A percentile compares a stretch with the other conserved stretches of the same genome.
phyloP scores from a whole-genome alignment of 73 alveolate genomes.

The Stentor coeruleus region DNA sequence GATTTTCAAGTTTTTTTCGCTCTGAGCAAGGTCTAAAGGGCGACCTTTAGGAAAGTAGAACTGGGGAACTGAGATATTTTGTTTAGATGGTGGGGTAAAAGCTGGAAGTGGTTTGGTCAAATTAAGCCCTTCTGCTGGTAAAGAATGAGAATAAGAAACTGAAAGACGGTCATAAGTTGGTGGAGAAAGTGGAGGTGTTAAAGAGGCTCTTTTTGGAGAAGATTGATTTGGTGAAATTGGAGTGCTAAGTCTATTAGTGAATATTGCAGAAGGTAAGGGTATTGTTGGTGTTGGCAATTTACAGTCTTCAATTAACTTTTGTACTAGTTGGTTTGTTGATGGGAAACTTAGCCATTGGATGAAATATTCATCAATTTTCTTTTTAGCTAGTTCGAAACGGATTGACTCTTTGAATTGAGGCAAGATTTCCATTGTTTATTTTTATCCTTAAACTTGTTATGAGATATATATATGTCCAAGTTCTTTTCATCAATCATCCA shows the following conservation, averaged over 20 bases:
- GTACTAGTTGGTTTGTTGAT: constrained; percentile 27
- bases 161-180: constrained; percentile 25
- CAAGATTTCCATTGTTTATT: neutral
- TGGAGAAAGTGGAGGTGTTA: constrained; percentile 33
- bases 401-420: constrained; percentile 35
- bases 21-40: constrained; percentile 55
- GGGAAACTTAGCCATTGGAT: constrained; percentile 53
- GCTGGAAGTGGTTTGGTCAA: neutral
- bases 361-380: constrained; percentile 52
- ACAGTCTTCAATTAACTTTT: constrained; percentile 37
- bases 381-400: constrained; percentile 57
- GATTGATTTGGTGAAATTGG: neutral
- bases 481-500: neutral
- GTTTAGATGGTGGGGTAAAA: constrained; percentile 11
- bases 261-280: neutral
- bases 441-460: no score
- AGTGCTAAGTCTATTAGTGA: neutral
- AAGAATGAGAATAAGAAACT: neutral
- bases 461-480: neutral
- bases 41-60: constrained; percentile 77
- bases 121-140: constrained; percentile 9
- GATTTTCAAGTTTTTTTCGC: constrained; percentile 46
- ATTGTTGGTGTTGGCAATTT: constrained; percentile 26
- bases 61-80: constrained; percentile 48
- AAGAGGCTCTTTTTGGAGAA: neutral